A percentile compares a stretch with the other conserved stretches of the same genome.
phyloP scores from a whole-genome alignment of 345 rosid species.

The Eucalyptus sp. region DNA sequence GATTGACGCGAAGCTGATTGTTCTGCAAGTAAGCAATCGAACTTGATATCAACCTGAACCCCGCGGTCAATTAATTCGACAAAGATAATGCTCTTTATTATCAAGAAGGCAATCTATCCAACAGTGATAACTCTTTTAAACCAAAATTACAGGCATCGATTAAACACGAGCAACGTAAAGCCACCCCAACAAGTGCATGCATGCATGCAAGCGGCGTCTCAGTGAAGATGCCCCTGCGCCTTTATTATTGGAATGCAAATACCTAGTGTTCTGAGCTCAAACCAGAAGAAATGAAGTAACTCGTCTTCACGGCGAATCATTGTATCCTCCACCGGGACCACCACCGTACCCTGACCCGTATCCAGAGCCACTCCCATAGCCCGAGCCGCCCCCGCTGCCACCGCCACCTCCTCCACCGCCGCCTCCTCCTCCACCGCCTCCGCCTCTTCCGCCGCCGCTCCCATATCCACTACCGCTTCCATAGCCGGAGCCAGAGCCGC shows the following conservation, averaged over 20 bases:
- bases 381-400: background rate
- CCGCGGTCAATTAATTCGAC: background rate
- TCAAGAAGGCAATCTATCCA: background rate
- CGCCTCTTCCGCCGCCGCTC: slow-evolving; percentile 3
- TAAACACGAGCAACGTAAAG: background rate
- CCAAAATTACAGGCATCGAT: background rate
- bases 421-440: background rate
- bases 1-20: background rate
- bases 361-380: slow-evolving; percentile 1
- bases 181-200: background rate
- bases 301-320: slow-evolving; percentile 5
- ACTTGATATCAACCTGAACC: background rate
- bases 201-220: background rate
- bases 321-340: background rate
- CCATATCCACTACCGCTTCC: slow-evolving; percentile 5
- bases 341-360: slow-evolving; percentile 2
- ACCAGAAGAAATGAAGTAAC: background rate
- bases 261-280: background rate
- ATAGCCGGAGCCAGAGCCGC: slow-evolving; percentile 5
- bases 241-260: background rate
- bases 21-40: background rate
- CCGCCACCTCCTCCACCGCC: background rate
- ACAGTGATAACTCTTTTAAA: background rate
- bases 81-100: background rate
- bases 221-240: background rate